Base-by-base conservation (phyloP, 352 stramenopile genomes). In the Phytophthora niederhauseri region DNA sequence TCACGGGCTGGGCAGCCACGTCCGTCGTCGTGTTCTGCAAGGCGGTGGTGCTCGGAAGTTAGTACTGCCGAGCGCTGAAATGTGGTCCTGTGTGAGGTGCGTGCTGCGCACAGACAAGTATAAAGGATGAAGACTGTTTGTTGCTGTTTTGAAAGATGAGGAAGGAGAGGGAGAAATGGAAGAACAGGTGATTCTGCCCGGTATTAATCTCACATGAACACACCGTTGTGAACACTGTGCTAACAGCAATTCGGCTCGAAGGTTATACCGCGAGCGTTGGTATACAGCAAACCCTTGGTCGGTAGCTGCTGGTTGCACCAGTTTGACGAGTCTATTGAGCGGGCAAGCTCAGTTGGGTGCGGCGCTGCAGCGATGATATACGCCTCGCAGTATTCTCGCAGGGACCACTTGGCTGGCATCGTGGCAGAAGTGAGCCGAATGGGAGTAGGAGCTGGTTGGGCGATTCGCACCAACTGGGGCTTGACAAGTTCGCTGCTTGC, bases 11-110 rank as follows among this genome's bases (percentile, higher is more conserved):
- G 85, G 48, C 84, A 59, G 78, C 62, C 20, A 75, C 82, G 14
- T 91, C 82, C 3, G 65, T 77, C 2, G 31, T 91, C 15, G 61
- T 92, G 46, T 79, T 92, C 41, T 84, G 82, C 62, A 80, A 84
- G 48, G 76, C 78, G 48, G 61, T 93, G 34, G 56, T 90, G 59
- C 72, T 81, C 38, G 78, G 80, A 12, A 76, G 41, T 54, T 17
- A 70, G 58, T 46, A 61, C 14, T 48, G 41, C 9, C 17, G 43
- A 24, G 17, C n/a, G 17, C n/a, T 50, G 43, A 9, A 11, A 17
- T n/a, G 48, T 58, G 22, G 54, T 30, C 15, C 34, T 66, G 36
- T 36, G 19, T 65, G 64, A 41, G 57, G 57, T 70, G 57, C n/a
- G 19, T 28, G 36, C 11, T 70, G 52, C 19, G 30, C 53, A 50